These are phyloP conservation scores for Torulaspora delbrueckii DNA, from an alignment of 805 yeast species.

Conservation along the genomic window DNA sequence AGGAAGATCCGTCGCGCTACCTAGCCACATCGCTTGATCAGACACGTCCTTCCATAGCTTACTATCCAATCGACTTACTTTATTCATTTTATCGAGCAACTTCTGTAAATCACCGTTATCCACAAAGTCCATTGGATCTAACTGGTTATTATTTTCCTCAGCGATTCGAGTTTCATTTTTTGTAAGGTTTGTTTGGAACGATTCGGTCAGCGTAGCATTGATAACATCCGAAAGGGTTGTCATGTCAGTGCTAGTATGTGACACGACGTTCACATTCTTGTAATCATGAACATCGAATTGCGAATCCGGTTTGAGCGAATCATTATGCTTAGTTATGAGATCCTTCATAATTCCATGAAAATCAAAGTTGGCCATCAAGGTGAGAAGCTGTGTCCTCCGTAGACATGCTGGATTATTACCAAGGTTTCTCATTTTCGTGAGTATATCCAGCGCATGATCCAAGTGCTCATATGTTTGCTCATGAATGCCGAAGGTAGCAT, in stretches of 20 bases:
- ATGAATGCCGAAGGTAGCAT: constrained; percentile 77
- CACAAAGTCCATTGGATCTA: constrained; percentile 32
- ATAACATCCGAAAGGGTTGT: constrained; percentile 20
- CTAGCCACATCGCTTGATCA: constrained; percentile 71
- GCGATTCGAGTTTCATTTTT: constrained; percentile 21
- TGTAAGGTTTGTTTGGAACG: constrained; percentile 15
- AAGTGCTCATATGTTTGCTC: constrained; percentile 67
- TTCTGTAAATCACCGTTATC: constrained; percentile 37
- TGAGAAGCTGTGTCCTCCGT: constrained; percentile 64
- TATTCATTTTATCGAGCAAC: constrained; percentile 29
- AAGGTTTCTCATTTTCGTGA: constrained; percentile 68
- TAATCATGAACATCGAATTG: constrained; percentile 20
- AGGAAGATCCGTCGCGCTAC: constrained; percentile 36
- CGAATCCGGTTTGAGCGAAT: constrained; percentile 27
- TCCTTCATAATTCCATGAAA: constrained; percentile 60
- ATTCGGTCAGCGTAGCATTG: constrained; percentile 20
- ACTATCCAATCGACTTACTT: constrained; percentile 40
- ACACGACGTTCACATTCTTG: constrained; percentile 17
- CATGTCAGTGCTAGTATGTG: constrained; percentile 18
- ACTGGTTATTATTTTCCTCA: constrained; percentile 28
- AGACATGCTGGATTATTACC: constrained; percentile 80
- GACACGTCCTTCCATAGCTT: constrained; percentile 76
- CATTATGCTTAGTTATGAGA: constrained; percentile 54
- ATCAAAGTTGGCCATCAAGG: constrained; percentile 59
- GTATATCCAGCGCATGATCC: constrained; percentile 65